Percentiles rank a stretch among this genome's conserved stretches.
Conservation (phyloP, 2,329 filamentous ascomycete genomes). For the Thielaviopsis ethacetica region DNA sequence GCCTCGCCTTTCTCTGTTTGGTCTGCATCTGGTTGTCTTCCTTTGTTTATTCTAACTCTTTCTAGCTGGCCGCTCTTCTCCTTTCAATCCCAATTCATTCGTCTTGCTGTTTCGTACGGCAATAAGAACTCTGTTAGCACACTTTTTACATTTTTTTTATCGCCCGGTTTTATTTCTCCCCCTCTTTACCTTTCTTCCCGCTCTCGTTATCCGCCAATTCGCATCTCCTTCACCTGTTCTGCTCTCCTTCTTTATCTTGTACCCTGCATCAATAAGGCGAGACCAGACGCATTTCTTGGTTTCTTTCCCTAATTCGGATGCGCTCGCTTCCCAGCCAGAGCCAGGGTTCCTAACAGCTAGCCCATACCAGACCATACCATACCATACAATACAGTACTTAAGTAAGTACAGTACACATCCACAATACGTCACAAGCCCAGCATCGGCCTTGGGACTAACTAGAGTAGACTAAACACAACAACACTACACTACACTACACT, state of each 20-base stretch:
- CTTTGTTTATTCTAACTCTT: not conserved
- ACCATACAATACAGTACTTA: no score
- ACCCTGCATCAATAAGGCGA: not conserved
- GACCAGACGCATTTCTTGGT: not conserved
- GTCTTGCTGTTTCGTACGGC: conserved; percentile 5
- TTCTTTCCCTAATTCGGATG: conserved; percentile 5
- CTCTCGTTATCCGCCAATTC: not conserved
- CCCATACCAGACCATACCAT: not conserved
- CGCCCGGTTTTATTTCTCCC: conserved; percentile 7
- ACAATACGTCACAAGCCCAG: not conserved
- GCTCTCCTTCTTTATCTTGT: not conserved
- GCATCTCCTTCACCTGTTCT: not conserved
- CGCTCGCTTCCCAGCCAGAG: not conserved
- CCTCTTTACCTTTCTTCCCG: not conserved
- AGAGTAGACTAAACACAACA: not conserved
- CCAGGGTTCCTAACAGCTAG: not conserved
- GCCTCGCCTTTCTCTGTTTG: not conserved
- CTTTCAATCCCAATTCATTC: not conserved
- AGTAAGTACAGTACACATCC: no score
- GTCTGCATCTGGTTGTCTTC: not conserved
- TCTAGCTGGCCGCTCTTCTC: not conserved
- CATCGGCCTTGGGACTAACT: not conserved
- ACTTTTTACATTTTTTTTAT: conserved; percentile 6
- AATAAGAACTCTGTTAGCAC: no score
- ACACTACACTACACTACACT: not conserved